phyloP scores from a whole-genome alignment of 345 rosid species.

The Punica granatum region DNA sequence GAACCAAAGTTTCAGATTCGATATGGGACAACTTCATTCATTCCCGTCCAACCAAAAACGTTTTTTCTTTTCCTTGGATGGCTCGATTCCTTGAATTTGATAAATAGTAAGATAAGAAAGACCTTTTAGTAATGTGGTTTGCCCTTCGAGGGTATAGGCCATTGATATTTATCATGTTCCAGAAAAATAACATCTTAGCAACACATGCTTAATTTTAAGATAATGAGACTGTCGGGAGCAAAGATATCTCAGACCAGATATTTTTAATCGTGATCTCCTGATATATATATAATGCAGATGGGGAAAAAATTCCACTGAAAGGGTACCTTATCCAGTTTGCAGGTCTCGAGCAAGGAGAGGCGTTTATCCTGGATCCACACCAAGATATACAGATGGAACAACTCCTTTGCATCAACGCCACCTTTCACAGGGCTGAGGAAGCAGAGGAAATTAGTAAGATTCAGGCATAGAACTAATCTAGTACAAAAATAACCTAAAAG shows the following conservation, averaged over 20 bases:
- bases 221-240: background rate
- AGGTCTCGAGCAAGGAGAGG: slow-evolving; percentile 72
- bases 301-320: background rate
- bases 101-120: too few relatives aligned
- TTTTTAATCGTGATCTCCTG: background rate
- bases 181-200: background rate
- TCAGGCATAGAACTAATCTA: background rate
- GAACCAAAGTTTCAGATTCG: too few relatives aligned
- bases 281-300: background rate
- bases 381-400: slow-evolving; percentile 89
- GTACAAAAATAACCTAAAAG: slow-evolving; percentile 5
- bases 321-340: slow-evolving; percentile 87
- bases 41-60: too few relatives aligned
- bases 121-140: too few relatives aligned
- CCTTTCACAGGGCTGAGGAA: slow-evolving; percentile 76
- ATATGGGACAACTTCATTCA: too few relatives aligned
- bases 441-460: background rate
- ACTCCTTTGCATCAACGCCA: slow-evolving; percentile 93
- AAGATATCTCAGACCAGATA: background rate
- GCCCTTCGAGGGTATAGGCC: background rate
- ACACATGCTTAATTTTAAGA: background rate
- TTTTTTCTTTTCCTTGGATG: too few relatives aligned
- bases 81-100: too few relatives aligned
- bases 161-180: background rate
- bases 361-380: slow-evolving; percentile 95